phyloP scores from a whole-genome alignment of 495 filamentous ascomycete species.

The Neurospora sp. region DNA sequence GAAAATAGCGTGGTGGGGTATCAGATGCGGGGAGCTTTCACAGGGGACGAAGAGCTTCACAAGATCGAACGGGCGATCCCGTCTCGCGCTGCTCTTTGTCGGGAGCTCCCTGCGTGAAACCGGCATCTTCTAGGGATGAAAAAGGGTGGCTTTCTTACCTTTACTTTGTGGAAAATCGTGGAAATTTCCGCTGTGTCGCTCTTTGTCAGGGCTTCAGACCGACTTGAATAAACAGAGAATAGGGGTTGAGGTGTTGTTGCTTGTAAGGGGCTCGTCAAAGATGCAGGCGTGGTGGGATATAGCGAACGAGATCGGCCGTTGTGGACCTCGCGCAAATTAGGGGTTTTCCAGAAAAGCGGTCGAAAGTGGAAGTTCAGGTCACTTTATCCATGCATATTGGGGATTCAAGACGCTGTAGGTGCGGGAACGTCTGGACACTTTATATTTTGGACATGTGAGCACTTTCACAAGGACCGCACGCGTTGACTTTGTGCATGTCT shows the following conservation, averaged over 20 bases:
- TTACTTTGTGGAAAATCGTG: not conserved
- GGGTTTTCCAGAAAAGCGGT: not conserved
- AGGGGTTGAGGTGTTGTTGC: not conserved
- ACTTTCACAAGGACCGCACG: not conserved
- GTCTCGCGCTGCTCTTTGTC: not conserved
- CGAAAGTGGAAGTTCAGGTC: not conserved
- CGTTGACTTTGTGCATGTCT: not conserved
- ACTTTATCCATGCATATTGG: not conserved
- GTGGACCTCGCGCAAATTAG: not conserved
- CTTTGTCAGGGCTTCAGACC: not conserved
- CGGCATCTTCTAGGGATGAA: not conserved
- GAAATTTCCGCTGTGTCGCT: not conserved
- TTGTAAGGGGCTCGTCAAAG: not conserved
- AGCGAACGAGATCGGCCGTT: not conserved
- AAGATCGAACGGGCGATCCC: not conserved
- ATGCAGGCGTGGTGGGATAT: not conserved
- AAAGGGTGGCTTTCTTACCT: not conserved
- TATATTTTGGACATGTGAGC: not conserved
- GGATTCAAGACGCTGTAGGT: not conserved
- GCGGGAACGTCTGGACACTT: not conserved
- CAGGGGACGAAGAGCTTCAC: not conserved
- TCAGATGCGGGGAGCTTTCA: not conserved
- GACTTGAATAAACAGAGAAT: not conserved
- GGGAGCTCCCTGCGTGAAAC: not conserved
- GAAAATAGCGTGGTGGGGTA: not conserved